Percentiles rank a stretch among this genome's conserved stretches.
Conservation (phyloP, 2,329 filamentous ascomycete species). For the Microdochium trichocladiopsis region DNA sequence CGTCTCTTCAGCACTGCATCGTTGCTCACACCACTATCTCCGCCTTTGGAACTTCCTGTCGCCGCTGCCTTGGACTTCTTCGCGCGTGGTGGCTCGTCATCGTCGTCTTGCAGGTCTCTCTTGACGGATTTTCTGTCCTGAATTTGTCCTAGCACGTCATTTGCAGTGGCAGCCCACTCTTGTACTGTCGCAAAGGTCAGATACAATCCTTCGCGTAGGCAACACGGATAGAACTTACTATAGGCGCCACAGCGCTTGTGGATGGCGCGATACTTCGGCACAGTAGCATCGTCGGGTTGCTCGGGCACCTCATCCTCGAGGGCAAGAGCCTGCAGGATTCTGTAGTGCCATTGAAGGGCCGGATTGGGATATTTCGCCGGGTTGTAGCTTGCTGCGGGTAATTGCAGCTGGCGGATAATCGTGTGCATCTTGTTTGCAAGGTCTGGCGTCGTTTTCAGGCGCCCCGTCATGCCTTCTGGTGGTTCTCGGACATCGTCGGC, state of each 20-base stretch:
- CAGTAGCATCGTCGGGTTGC: slow-evolving; percentile 65
- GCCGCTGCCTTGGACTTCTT: slow-evolving; percentile 35
- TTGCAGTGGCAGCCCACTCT: slow-evolving; percentile 67
- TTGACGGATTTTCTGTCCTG: slow-evolving; percentile 37
- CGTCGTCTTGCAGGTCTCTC: slow-evolving; percentile 39
- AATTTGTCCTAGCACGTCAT: slow-evolving; percentile 39
- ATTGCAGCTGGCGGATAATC: slow-evolving; percentile 77
- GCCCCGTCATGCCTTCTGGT: slow-evolving; percentile 49
- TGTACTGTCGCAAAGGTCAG: slow-evolving; percentile 34
- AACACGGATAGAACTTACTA: slow-evolving; percentile 12
- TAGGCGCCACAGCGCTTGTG: slow-evolving; percentile 79
- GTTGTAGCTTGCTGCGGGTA: slow-evolving; percentile 80
- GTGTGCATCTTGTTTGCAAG: slow-evolving; percentile 77
- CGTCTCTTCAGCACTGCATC: slow-evolving; percentile 38
- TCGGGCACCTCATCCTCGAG: slow-evolving; percentile 86
- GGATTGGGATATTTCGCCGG: slow-evolving; percentile 87
- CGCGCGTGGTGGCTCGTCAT: slow-evolving; percentile 26
- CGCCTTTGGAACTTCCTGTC: slow-evolving; percentile 19
- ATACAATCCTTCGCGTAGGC: background rate
- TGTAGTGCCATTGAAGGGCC: slow-evolving; percentile 93
- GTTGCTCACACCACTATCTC: slow-evolving; percentile 26
- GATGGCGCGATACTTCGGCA: slow-evolving; percentile 81
- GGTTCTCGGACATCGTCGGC: slow-evolving; percentile 79
- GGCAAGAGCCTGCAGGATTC: slow-evolving; percentile 83
- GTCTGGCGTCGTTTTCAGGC: slow-evolving; percentile 54